phyloP scores from a whole-genome alignment of 495 filamentous ascomycete species.

The Lichenothelia convexa region DNA sequence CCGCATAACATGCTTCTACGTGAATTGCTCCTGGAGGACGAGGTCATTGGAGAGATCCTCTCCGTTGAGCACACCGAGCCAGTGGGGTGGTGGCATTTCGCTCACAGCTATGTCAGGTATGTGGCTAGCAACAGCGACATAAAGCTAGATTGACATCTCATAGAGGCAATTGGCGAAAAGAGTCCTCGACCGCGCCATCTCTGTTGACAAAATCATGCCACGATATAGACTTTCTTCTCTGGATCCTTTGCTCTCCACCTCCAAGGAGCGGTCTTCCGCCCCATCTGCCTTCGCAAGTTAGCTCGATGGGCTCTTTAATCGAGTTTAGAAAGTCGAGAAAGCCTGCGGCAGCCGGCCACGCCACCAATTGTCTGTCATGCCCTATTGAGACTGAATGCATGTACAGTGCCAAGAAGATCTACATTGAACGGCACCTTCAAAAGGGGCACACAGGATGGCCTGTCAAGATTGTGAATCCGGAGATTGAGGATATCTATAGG shows the following conservation, averaged over 20 bases:
- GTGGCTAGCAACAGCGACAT: slow-evolving; percentile 4
- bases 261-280: slow-evolving; percentile 23
- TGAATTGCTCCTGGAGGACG: slow-evolving; percentile 52
- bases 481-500: slow-evolving; percentile 57
- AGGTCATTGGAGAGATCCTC: slow-evolving; percentile 66
- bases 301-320: slow-evolving; percentile 51
- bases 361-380: slow-evolving; percentile 82
- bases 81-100: slow-evolving; percentile 91
- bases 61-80: slow-evolving; percentile 85
- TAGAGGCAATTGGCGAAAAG: slow-evolving; percentile 80
- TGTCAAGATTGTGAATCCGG: slow-evolving; percentile 67
- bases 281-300: slow-evolving; percentile 57
- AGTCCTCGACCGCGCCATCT: slow-evolving; percentile 49
- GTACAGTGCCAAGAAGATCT: slow-evolving; percentile 71
- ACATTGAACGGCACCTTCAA: slow-evolving; percentile 39
- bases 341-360: slow-evolving; percentile 46
- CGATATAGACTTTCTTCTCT: slow-evolving; percentile 80
- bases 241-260: slow-evolving; percentile 59
- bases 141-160: not conserved
- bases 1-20: slow-evolving; percentile 79
- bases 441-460: slow-evolving; percentile 57
- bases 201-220: slow-evolving; percentile 90
- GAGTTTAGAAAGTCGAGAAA: slow-evolving; percentile 61
- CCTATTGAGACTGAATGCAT: slow-evolving; percentile 51
- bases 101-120: slow-evolving; percentile 74